Evolutionary conservation across 164 flowering plant genomes (phyloP).

Genomic region (Umbilicus rupestris): DNA sequence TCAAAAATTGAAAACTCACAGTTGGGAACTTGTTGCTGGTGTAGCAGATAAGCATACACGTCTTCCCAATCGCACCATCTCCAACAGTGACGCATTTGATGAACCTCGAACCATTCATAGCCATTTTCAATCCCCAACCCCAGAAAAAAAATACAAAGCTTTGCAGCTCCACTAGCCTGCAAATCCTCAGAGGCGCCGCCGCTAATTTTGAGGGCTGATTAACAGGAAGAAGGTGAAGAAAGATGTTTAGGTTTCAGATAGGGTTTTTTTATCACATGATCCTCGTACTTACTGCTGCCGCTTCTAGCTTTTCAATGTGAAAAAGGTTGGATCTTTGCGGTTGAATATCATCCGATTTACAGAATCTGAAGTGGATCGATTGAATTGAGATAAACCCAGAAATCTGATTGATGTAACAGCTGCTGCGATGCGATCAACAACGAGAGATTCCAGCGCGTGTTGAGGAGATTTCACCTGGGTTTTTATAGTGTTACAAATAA

Average conservation of each 20-base stretch:
- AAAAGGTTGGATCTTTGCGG: constrained; percentile 2
- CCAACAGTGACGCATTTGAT: constrained; percentile 97
- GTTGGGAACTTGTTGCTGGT: constrained; percentile 97
- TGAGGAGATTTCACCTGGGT: not conserved
- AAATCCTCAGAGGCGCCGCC: not conserved
- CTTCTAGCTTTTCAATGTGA: not conserved
- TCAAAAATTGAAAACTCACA: constrained; percentile 25
- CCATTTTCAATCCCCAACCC: constrained; percentile 26
- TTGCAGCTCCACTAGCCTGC: not conserved
- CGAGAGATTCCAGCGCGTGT: constrained; percentile 3
- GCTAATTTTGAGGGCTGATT: too few relatives aligned
- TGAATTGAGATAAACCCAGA: not conserved
- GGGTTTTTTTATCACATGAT: too few relatives aligned
- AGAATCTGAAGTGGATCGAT: not conserved
- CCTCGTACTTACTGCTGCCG: not conserved
- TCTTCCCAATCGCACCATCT: constrained; percentile 97
- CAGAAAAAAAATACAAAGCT: not conserved
- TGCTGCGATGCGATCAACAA: not conserved
- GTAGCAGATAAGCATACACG: constrained; percentile 94
- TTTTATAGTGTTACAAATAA: not conserved
- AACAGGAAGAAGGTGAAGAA: too few relatives aligned
- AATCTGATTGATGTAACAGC: not conserved
- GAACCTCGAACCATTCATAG: constrained; percentile 72
- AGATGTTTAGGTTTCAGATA: too few relatives aligned
- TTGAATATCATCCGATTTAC: not conserved